Percentiles rank a stretch among this genome's conserved stretches.
These are phyloP conservation scores for Penicillium parvum DNA, from an alignment of 495 filamentous ascomycete genomes.

Conservation along the genomic window DNA sequence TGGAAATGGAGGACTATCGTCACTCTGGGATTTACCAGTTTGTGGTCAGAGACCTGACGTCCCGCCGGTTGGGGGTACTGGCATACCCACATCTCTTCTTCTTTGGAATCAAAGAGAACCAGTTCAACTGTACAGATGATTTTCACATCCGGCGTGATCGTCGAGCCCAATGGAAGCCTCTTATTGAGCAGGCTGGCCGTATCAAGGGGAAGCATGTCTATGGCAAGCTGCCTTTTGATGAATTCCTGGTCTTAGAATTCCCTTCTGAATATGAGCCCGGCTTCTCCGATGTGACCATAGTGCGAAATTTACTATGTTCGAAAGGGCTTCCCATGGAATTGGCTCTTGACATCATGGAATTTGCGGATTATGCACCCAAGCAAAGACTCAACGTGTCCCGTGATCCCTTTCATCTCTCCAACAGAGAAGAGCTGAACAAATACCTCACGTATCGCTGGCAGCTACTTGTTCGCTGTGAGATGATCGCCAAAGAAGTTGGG, in stretches of 20 bases:
- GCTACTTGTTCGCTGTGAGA: constrained; percentile 18
- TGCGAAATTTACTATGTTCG: background rate
- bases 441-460: constrained; percentile 22
- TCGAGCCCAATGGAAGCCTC: background rate
- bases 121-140: no score
- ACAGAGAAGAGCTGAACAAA: constrained; percentile 4
- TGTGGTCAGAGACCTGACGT: background rate
- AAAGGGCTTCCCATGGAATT: constrained; percentile 16
- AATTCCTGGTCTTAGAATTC: constrained; percentile 7
- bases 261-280: background rate
- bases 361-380: constrained; percentile 7
- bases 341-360: constrained; percentile 11
- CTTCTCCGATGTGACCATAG: background rate
- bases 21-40: constrained; percentile 16
- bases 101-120: constrained; percentile 1
- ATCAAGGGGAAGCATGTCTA: background rate
- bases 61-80: background rate
- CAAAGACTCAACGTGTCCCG: constrained; percentile 6
- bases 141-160: background rate
- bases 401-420: constrained; percentile 20
- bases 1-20: constrained; percentile 15
- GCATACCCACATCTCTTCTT: constrained; percentile 1
- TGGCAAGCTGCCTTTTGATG: constrained; percentile 7
- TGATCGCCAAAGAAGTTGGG: constrained; percentile 16
- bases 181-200: background rate